Percentiles rank a stretch among this genome's conserved stretches.
phyloP scores from a whole-genome alignment of 768 basidiomycete species.

The Sistotremastrum niveocremeum region DNA sequence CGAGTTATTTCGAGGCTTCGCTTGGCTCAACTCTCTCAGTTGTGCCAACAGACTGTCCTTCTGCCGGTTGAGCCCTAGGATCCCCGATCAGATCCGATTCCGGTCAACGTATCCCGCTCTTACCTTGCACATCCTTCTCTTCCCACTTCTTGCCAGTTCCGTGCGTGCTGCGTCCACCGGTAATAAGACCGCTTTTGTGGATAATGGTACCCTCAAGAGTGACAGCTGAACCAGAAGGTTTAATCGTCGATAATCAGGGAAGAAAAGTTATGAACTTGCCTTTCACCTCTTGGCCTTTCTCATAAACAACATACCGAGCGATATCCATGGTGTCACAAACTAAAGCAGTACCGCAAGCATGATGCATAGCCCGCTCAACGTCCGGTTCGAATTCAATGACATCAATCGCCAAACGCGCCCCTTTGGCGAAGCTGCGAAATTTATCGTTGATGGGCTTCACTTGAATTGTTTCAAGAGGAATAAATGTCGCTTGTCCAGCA shows the following conservation, averaged over 20 bases:
- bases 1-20: conserved; percentile 69
- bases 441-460: conserved; percentile 91
- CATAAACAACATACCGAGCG: conserved; percentile 81
- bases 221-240: conserved; percentile 45
- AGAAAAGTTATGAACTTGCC: conserved; percentile 32
- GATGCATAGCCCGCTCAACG: conserved; percentile 90
- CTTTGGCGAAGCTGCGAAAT: conserved; percentile 82
- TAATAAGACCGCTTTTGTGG: conserved; percentile 94
- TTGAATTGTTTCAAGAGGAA: conserved; percentile 96
- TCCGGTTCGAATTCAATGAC: conserved; percentile 71
- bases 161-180: conserved; percentile 79
- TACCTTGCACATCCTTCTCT: conserved; percentile 85
- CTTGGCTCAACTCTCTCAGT: conserved; percentile 70
- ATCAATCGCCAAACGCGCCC: conserved; percentile 75
- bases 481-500: conserved; percentile 91
- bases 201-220: conserved; percentile 95
- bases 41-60: conserved; percentile 62
- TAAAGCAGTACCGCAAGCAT: conserved; percentile 88
- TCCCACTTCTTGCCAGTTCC: conserved; percentile 81
- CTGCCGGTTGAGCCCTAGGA: conserved; percentile 37
- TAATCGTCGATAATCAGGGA: background rate
- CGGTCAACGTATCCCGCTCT: conserved; percentile 5
- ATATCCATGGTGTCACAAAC: conserved; percentile 95
- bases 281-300: conserved; percentile 93
- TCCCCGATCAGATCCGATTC: conserved; percentile 14